Evolutionary conservation across 345 rosid genomes (phyloP), one percentile per base, ranked within the genome.

Genomic region (Pistacia atlantica): DNA sequence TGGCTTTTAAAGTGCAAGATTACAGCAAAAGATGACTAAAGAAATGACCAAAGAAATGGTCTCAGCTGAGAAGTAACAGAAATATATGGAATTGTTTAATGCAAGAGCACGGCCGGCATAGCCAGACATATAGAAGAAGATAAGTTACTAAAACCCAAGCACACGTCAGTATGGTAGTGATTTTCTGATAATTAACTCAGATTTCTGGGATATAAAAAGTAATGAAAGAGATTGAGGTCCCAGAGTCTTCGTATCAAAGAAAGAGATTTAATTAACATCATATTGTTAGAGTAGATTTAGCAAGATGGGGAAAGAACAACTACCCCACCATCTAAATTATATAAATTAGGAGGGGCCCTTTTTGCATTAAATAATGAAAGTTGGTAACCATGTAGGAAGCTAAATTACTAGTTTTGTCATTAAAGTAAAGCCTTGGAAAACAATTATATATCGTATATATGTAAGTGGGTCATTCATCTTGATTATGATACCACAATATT

Each of bases 61-160:
- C 82, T 28, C 51, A 13, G 62, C 49, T 52, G 14, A 61, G 17
- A 42, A 42, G 13, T 46, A 9, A 20, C 20, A 18, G 18, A 38
- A 12, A 48, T 22, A 22, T 45, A 31, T n/a, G 55, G 38, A 67
- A 0, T 77, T 63, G 28, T 73, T 78, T 72, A 77, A 75, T 72
- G 42, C 16, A 56, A 60, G 8, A 69, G 79, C 79, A 4, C 49
- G 90, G 92, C 94, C 94, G 91, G 92, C 94, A 79, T 83, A 73
- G 84, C 64, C 67, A 80, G 87, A 84, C 90, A 78, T 51, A 71
- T 7, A 74, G 82, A 84, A 72, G 31, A 78, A 74, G 81, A 38
- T 61, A 58, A 85, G 49, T 33, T 31, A 71, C 86, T 82, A 82
- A 59, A 58, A 16, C 73, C 78, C 89, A 87, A 86, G 63, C 57